phyloP scores from a whole-genome alignment of 83 land plant genomes.

The Diphasiastrum complanatum region DNA sequence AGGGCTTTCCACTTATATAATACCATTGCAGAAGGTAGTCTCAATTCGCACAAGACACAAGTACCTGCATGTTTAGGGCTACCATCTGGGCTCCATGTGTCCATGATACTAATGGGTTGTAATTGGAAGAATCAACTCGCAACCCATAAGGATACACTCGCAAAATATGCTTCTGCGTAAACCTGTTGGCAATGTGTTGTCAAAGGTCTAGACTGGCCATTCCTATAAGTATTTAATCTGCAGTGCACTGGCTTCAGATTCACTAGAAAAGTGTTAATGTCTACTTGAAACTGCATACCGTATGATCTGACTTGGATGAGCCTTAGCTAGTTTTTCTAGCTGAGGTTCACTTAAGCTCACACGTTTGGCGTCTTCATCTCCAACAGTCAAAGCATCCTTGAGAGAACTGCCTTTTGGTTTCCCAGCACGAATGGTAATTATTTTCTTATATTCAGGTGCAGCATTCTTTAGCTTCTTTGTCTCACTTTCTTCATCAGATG shows the following conservation, averaged over 20 bases:
- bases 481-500: constrained; percentile 10
- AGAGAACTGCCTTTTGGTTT: constrained; percentile 51
- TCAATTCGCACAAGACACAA: neutral
- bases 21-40: neutral
- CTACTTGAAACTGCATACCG: constrained; percentile 36
- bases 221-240: neutral
- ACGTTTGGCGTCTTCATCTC: constrained; percentile 63
- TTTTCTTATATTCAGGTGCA: constrained; percentile 50
- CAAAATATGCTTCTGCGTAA: constrained; percentile 66
- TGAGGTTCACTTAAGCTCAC: constrained; percentile 85
- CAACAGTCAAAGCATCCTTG: constrained; percentile 45
- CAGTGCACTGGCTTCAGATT: neutral
- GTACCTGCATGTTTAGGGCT: constrained; percentile 92
- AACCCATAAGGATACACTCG: constrained; percentile 75
- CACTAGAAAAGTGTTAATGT: neutral
- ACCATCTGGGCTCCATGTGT: constrained; percentile 96
- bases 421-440: constrained; percentile 69
- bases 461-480: constrained; percentile 11
- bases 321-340: constrained; percentile 48
- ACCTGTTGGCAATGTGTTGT: constrained; percentile 29
- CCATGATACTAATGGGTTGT: constrained; percentile 77
- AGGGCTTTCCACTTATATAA: neutral
- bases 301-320: constrained; percentile 44
- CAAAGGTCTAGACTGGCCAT: neutral
- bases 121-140: constrained; percentile 74